Percentiles rank a stretch among this genome's conserved stretches.
Conservation (phyloP, 768 basidiomycete genomes). For the Leccinellum luteum region DNA sequence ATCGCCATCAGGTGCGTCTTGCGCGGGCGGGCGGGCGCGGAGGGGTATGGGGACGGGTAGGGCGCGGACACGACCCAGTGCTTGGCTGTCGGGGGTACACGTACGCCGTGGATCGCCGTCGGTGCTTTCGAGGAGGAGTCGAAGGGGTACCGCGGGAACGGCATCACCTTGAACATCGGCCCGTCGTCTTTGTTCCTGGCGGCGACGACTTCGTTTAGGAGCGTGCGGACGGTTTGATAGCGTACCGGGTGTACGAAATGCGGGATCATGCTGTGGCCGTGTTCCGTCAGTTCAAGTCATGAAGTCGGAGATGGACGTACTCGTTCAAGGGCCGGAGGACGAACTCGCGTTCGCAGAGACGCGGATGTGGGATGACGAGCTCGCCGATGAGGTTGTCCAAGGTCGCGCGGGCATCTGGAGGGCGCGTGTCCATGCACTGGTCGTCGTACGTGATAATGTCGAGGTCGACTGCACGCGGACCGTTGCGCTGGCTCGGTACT, state of each 20-base stretch:
- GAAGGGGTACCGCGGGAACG: constrained; percentile 61
- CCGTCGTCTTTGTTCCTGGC: constrained; percentile 31
- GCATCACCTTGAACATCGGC: constrained; percentile 70
- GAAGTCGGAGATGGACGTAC: constrained; percentile 40
- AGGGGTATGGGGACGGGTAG: neutral
- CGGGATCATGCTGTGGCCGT: constrained; percentile 68
- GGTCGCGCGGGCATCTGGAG: constrained; percentile 38
- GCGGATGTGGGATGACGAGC: constrained; percentile 82
- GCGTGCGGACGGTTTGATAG: constrained; percentile 42
- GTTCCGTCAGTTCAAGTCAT: neutral
- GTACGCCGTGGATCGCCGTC: constrained; percentile 1
- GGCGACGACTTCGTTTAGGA: constrained; percentile 44
- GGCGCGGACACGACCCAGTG: constrained; percentile 26
- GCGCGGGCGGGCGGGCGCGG: constrained; percentile 15
- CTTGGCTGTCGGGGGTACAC: constrained; percentile 20
- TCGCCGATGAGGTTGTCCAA: constrained; percentile 61
- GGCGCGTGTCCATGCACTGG: constrained; percentile 55
- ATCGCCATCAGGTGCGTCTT: constrained; percentile 86
- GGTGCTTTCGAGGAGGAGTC: constrained; percentile 6
- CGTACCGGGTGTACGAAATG: constrained; percentile 63
- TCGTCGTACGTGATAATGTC: constrained; percentile 81
- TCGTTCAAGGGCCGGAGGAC: constrained; percentile 86
- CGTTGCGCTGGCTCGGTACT: constrained; percentile 73
- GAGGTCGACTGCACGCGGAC: constrained; percentile 87
- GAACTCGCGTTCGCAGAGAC: constrained; percentile 84